These are phyloP conservation scores for Aquilaria sinensis DNA, from an alignment of 345 rosid genomes.

Conservation along the genomic window DNA sequence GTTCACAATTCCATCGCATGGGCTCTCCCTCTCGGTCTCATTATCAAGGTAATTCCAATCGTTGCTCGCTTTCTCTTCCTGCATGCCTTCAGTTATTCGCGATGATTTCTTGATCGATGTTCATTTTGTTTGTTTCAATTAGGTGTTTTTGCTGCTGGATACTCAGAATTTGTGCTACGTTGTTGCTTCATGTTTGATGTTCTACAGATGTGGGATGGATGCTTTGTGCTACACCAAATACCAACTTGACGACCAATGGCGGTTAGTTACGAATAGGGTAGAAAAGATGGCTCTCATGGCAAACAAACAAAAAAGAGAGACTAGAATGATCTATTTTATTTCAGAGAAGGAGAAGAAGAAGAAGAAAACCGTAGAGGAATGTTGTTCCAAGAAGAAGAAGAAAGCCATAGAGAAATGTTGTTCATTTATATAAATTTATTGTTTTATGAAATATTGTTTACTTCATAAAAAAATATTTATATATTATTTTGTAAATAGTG, in stretches of 20 bases:
- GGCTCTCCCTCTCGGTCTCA: conserved; percentile 80
- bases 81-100: not conserved
- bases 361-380: too few species aligned
- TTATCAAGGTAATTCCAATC: conserved; percentile 42
- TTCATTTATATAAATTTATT: too few species aligned
- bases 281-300: too few species aligned
- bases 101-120: not conserved
- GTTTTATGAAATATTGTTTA: too few species aligned
- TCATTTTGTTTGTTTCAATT: not conserved
- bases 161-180: conserved; percentile 69
- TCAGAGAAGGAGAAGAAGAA: too few species aligned
- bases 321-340: too few species aligned
- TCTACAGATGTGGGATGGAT: conserved; percentile 78
- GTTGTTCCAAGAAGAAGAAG: too few species aligned
- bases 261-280: too few species aligned
- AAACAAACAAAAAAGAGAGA: too few species aligned
- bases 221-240: conserved; percentile 57
- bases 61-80: not conserved
- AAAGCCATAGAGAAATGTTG: too few species aligned
- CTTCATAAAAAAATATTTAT: too few species aligned
- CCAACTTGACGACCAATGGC: conserved; percentile 61
- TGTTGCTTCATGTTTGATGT: conserved; percentile 73
- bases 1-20: conserved; percentile 56
- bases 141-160: conserved; percentile 90
- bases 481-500: too few species aligned